A percentile compares a stretch with the other conserved stretches of the same genome.
phyloP scores from a whole-genome alignment of 163 green algal species.

The Prototheca cutis region DNA sequence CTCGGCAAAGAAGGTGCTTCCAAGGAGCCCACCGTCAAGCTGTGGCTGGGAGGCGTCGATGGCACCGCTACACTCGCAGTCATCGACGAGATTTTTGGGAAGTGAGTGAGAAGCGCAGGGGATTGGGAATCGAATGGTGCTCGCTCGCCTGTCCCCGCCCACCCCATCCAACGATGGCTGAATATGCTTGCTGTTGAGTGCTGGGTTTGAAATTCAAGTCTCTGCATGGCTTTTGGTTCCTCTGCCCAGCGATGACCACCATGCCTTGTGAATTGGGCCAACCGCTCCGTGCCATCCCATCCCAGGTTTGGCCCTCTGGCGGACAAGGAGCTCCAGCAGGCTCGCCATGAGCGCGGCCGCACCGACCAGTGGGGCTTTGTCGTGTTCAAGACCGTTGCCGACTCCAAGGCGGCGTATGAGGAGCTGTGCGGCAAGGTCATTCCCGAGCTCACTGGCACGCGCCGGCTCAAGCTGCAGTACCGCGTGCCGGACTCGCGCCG shows the following conservation, averaged over 20 bases:
- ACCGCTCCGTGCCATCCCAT: not conserved
- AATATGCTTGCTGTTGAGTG: no score
- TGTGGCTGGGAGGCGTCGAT: conserved; percentile 22
- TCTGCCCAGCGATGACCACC: not conserved
- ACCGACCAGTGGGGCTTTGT: conserved; percentile 24
- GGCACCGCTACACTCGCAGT: conserved; percentile 6
- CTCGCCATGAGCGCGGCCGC: conserved; percentile 15
- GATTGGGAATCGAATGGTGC: no score
- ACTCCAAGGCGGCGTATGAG: conserved; percentile 9
- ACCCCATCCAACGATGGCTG: no score
- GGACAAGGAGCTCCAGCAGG: conserved; percentile 21
- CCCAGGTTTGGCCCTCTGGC: conserved; percentile 10
- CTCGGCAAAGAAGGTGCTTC: conserved; percentile 10
- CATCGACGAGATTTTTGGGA: conserved; percentile 9
- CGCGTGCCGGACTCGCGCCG: conserved; percentile 5
- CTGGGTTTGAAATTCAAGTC: no score
- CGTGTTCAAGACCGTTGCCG: conserved; percentile 11
- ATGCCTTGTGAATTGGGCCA: not conserved
- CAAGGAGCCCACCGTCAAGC: conserved; percentile 18
- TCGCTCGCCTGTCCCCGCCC: no score
- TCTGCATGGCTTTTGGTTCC: no score
- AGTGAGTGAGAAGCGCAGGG: no score
- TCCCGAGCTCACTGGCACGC: conserved; percentile 16
- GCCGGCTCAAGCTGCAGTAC: conserved; percentile 25
- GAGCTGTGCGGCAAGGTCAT: conserved; percentile 14